phyloP scores from a whole-genome alignment of 495 filamentous ascomycete species.

The Daldinia loculata region DNA sequence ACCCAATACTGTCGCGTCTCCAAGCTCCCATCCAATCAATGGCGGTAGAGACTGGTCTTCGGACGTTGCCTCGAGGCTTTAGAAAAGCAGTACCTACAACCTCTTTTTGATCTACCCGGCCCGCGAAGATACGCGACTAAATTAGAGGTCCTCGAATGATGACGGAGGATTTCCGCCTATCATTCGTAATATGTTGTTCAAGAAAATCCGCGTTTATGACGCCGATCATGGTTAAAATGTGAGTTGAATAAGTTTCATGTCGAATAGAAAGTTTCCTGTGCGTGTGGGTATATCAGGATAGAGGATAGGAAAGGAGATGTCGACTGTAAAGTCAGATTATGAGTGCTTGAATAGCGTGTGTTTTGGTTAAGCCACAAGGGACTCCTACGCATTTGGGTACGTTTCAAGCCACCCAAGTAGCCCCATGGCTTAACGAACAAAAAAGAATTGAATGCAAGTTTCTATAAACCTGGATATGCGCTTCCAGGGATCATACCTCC shows the following conservation, averaged over 20 bases:
- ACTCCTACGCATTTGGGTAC: background rate
- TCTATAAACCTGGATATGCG: conserved; percentile 46
- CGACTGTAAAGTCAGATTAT: conserved; percentile 4
- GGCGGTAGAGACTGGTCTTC: conserved; percentile 38
- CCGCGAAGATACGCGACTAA: background rate
- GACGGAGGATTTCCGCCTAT: background rate
- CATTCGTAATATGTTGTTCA: conserved; percentile 17
- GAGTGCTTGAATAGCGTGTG: conserved; percentile 14
- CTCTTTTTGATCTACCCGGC: background rate
- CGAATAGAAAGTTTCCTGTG: conserved; percentile 31
- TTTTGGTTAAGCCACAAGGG: conserved; percentile 5
- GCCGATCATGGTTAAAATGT: conserved; percentile 2
- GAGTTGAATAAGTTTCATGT: conserved; percentile 15
- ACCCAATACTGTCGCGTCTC: conserved; percentile 21
- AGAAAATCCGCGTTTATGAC: conserved; percentile 11
- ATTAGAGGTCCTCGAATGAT: conserved; percentile 14
- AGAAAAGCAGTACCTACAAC: conserved; percentile 6
- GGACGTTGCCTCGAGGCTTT: conserved; percentile 14
- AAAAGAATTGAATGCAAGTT: conserved; percentile 18
- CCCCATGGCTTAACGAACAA: conserved; percentile 1
- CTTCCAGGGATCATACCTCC: conserved; percentile 50
- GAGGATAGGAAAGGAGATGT: conserved; percentile 26
- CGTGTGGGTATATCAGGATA: conserved; percentile 36
- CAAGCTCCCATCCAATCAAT: conserved; percentile 38
- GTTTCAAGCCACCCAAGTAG: background rate